Conservation (phyloP, 176 grass and related monocot species). For the Bothriochloa decipiens region DNA sequence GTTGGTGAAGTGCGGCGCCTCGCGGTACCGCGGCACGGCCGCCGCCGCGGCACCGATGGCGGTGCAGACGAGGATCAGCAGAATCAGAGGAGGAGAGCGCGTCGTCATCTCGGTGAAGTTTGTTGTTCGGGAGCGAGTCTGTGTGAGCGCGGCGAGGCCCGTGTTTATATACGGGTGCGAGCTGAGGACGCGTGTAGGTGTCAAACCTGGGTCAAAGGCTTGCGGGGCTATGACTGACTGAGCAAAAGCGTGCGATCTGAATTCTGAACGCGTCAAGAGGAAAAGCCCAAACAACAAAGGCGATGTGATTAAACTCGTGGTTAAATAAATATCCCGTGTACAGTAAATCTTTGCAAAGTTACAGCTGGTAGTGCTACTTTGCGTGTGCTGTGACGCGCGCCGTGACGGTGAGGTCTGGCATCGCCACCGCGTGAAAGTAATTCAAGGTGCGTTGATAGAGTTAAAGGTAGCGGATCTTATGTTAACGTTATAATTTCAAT, state of each 20-base stretch:
- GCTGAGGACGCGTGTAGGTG: constrained; percentile 7
- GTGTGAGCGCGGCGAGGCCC: not conserved
- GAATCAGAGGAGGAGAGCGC: not conserved
- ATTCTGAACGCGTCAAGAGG: constrained; percentile 23
- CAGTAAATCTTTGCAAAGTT: not conserved
- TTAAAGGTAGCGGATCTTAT: too few species aligned
- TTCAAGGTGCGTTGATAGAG: not conserved
- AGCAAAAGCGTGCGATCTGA: constrained; percentile 41
- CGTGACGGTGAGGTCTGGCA: not conserved
- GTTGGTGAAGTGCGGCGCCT: constrained; percentile 56
- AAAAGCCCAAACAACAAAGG: not conserved
- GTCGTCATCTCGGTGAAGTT: constrained; percentile 28
- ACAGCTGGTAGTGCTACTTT: constrained; percentile 25
- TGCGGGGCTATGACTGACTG: not conserved
- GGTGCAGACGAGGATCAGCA: constrained; percentile 26
- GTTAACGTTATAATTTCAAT: too few species aligned
- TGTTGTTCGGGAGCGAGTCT: not conserved
- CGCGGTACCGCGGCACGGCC: constrained; percentile 40
- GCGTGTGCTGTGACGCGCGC: not conserved
- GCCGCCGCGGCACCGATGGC: constrained; percentile 2
- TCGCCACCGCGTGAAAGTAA: not conserved
- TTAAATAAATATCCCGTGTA: not conserved
- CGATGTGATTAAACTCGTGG: not conserved
- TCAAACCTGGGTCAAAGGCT: constrained; percentile 52
- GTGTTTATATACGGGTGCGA: constrained; percentile 23